phyloP scores from a whole-genome alignment of 2,329 filamentous ascomycete genomes.

The Sporothrix dimorphospora region DNA sequence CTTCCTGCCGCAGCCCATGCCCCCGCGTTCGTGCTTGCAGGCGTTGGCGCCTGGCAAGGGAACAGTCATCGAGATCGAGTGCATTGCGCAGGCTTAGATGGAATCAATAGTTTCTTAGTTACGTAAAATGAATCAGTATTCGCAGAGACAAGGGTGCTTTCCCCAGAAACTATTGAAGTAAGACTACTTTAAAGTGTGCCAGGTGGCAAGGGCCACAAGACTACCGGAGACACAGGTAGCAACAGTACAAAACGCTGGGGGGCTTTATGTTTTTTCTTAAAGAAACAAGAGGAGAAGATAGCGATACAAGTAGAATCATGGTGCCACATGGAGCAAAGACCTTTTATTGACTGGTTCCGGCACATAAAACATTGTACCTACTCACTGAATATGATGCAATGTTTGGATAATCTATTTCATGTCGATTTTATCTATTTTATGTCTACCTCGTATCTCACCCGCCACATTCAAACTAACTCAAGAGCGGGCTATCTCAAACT shows the following conservation, averaged over 20 bases:
- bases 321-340: too few relatives aligned
- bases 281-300: too few relatives aligned
- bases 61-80: slow-evolving; percentile 88
- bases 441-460: background rate
- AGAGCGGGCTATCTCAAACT: slow-evolving; percentile 46
- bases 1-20: slow-evolving; percentile 72
- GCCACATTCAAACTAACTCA: slow-evolving; percentile 22
- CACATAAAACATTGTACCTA: too few relatives aligned
- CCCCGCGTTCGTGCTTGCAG: slow-evolving; percentile 83
- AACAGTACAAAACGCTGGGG: too few relatives aligned
- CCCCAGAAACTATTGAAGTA: background rate
- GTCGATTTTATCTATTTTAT: background rate
- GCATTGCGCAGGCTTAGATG: slow-evolving; percentile 65
- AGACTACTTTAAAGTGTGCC: background rate
- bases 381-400: too few relatives aligned
- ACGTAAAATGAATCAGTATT: background rate
- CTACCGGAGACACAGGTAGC: too few relatives aligned
- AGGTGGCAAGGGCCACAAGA: too few relatives aligned
- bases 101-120: background rate
- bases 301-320: too few relatives aligned
- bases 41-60: slow-evolving; percentile 85
- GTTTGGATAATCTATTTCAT: background rate
- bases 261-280: too few relatives aligned
- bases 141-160: too few relatives aligned
- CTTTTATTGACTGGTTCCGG: too few relatives aligned